Evolutionary conservation across 768 basidiomycete genomes (phyloP).

Genomic region (Auriculariales sp.): DNA sequence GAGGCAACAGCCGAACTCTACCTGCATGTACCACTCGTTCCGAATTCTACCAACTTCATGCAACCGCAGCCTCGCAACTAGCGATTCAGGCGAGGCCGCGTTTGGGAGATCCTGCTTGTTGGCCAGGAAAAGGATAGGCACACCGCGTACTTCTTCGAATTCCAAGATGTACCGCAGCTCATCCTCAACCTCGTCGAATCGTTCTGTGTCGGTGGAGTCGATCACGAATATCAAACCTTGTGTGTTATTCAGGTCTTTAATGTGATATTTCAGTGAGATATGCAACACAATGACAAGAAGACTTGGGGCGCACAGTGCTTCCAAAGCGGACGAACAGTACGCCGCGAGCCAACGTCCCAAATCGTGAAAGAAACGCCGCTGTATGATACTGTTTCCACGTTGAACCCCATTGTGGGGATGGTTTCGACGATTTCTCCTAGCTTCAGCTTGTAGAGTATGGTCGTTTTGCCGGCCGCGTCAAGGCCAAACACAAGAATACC

Average conservation of each 20-base stretch:
- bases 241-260: conserved; percentile 55
- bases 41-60: conserved; percentile 94
- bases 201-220: conserved; percentile 36
- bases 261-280: conserved; percentile 9
- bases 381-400: conserved; percentile 45
- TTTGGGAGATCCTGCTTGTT: conserved; percentile 99
- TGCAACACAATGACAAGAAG: conserved; percentile 4
- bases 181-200: conserved; percentile 37
- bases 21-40: conserved; percentile 96
- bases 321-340: conserved; percentile 30
- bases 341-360: conserved; percentile 55
- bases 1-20: conserved; percentile 13
- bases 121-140: conserved; percentile 95
- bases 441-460: conserved; percentile 29
- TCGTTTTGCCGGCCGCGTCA: conserved; percentile 30
- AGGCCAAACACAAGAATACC: conserved; percentile 20
- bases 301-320: conserved; percentile 51
- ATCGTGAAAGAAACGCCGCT: conserved; percentile 38
- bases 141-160: conserved; percentile 66
- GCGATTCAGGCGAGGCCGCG: conserved; percentile 97
- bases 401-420: conserved; percentile 34
- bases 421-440: conserved; percentile 24
- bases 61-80: conserved; percentile 97
- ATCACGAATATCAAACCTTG: conserved; percentile 54
- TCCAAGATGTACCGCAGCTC: conserved; percentile 29